Evolutionary conservation across 2,329 filamentous ascomycete genomes (phyloP), one percentile per base, ranked within the genome.

Genomic region (Polytolypa hystricis): DNA sequence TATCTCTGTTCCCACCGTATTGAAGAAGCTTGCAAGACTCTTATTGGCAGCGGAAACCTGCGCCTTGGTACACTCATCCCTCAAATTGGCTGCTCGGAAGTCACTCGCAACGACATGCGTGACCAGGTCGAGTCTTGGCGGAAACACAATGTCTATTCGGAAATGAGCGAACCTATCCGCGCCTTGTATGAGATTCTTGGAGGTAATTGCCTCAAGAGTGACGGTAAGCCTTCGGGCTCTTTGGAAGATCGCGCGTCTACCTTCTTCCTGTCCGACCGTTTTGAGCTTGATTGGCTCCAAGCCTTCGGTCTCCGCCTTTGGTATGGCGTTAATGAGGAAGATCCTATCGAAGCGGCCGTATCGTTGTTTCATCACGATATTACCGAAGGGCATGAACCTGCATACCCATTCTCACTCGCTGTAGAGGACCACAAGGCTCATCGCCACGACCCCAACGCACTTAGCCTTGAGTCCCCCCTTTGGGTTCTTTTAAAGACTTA

Each of bases 211-310:
- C 80, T 84, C 44, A 74, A 79, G 18, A 87, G 84, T 41, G 75
- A 86, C 47, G 91, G 89, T 8, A 79, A 81, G 52, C 52, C 56
- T 2, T 80, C 77, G 45, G 78, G 74, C 5, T 74, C 83, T 1
- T 64, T 80, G 6, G 91, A 96, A 57, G 84, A 96, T 59, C 79
- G 82, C 30, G 73, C 81, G 26, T 73, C 79, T 10, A 80, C 80
- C 0, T 94, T 98, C 53, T 71, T 78, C 37, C 83, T 98, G 45
- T 83, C 85, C 1, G 73, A 82, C 49, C 79, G 79, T 31, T 98
- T 95, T 55, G 77, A 77, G 4, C 69, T 98, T 23, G 83, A 93
- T 55, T 98, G 91, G 91, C 79, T 84, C 56, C 87, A 93, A 53
- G 80, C 87, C 0, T 94, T 98, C 57, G 89, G 84, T 8, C 70